phyloP scores from a whole-genome alignment of 208 protist genomes.

The Naegleria lovaniensis region DNA sequence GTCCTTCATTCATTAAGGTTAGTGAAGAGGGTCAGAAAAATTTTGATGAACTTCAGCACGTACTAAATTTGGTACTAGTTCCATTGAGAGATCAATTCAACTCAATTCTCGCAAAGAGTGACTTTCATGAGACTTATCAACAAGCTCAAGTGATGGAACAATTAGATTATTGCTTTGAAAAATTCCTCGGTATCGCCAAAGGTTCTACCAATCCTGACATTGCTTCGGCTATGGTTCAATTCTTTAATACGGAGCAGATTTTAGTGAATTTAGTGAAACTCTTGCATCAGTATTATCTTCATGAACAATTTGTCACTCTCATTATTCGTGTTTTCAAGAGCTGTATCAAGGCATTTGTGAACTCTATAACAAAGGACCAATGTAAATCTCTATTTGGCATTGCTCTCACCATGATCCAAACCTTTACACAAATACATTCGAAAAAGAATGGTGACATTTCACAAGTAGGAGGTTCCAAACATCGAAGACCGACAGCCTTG shows the following conservation, averaged over 20 bases:
- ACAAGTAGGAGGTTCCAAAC: neutral
- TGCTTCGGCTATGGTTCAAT: neutral
- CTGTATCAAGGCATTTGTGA: neutral
- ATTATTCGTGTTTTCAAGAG: neutral
- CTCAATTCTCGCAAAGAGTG: neutral
- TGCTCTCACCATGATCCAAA: neutral
- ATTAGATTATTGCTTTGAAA: conserved; percentile 3
- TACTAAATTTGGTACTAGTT: neutral
- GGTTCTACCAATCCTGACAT: neutral
- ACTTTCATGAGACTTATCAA: neutral
- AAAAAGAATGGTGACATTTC: neutral
- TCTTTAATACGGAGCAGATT: neutral
- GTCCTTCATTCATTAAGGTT: neutral
- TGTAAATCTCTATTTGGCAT: neutral
- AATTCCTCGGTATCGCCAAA: neutral
- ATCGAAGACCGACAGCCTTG: neutral
- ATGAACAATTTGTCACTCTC: neutral
- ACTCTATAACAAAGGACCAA: neutral
- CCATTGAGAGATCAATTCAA: neutral
- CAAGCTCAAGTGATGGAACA: neutral
- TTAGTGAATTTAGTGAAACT: neutral
- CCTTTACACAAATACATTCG: neutral
- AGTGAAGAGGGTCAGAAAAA: neutral
- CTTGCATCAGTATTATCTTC: neutral
- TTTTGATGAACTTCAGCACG: neutral